Evolutionary conservation across 768 basidiomycete species (phyloP).

Genomic region (Suillus weaverae): DNA sequence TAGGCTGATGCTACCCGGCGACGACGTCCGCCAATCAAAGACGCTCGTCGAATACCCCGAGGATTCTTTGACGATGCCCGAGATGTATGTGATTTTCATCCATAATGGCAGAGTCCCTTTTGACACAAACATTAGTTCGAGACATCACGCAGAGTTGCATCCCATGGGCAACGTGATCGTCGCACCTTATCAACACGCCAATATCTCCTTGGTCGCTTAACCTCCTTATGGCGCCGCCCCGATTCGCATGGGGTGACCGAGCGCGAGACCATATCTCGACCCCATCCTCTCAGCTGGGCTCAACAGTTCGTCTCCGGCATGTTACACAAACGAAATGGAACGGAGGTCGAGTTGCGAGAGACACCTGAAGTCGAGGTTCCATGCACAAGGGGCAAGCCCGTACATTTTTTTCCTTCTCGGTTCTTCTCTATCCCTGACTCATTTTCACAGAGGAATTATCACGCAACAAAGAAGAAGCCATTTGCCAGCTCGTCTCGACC

Average conservation of each 20-base stretch:
- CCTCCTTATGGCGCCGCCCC: neutral
- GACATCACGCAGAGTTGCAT: neutral
- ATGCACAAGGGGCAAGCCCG: neutral
- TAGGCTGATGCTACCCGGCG: neutral
- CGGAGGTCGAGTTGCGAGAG: neutral
- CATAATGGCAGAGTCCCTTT: neutral
- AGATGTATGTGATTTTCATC: neutral
- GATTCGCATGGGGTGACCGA: neutral
- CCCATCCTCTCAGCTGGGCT: neutral
- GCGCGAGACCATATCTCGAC: neutral
- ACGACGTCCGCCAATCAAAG: neutral
- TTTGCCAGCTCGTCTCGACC: neutral
- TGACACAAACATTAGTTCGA: neutral
- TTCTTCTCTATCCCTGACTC: neutral
- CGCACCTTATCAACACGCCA: neutral
- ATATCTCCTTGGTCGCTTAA: neutral
- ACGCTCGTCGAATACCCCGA: neutral
- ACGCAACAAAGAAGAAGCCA: neutral
- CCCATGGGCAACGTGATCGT: neutral
- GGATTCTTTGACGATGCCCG: neutral
- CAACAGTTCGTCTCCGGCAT: neutral
- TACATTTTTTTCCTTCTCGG: neutral
- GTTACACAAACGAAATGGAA: neutral
- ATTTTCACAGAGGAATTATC: neutral
- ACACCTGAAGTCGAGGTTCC: neutral